Conservation (phyloP, 345 rosid genomes). For the Gossypium mustelinum region DNA sequence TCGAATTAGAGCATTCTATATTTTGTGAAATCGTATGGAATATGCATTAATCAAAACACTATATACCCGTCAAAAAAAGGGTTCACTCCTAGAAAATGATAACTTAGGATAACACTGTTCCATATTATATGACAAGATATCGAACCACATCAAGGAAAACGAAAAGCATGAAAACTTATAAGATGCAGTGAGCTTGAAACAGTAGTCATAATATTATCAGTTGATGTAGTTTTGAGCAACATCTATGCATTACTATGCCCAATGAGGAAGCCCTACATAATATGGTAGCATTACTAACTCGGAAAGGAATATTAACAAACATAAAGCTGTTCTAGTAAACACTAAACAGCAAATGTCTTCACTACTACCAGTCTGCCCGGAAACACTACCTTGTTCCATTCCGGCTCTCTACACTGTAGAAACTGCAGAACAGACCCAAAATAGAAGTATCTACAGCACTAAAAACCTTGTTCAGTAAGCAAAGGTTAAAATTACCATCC, state of each 20-base stretch:
- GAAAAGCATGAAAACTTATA: too few relatives aligned
- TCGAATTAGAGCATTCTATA: too few relatives aligned
- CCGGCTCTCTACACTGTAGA: not conserved
- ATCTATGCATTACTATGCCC: not conserved
- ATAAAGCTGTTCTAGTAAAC: not conserved
- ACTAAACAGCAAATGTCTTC: not conserved
- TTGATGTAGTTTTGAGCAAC: not conserved
- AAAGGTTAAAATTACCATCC: slow-evolving; percentile 26
- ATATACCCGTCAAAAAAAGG: too few relatives aligned
- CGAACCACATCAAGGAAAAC: too few relatives aligned
- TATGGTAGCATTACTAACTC: not conserved
- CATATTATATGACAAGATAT: too few relatives aligned
- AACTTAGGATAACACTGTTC: too few relatives aligned
- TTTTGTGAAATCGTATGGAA: too few relatives aligned
- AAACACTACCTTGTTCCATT: not conserved
- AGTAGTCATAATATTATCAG: not conserved
- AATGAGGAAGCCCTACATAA: not conserved
- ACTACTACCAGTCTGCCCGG: not conserved
- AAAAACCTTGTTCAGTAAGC: not conserved
- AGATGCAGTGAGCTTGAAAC: not conserved
- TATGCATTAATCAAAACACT: too few relatives aligned
- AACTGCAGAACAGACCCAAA: not conserved
- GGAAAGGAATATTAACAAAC: not conserved
- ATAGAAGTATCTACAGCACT: not conserved
- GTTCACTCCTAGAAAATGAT: too few relatives aligned